Evolutionary conservation across 78 protist genomes (phyloP).

Genomic region (Dictyostelium brefeldianum): DNA sequence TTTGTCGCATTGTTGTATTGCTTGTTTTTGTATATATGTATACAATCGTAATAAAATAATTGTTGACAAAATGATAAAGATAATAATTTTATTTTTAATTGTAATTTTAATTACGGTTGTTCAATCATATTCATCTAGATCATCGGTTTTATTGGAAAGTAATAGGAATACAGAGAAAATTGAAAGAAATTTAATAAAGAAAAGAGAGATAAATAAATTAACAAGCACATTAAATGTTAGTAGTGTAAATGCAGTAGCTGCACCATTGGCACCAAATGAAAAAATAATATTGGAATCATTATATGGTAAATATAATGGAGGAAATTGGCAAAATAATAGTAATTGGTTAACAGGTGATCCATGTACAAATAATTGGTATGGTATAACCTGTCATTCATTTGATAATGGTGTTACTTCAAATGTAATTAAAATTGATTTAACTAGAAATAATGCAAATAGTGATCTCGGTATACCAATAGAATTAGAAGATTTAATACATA

Average conservation of each 20-base stretch:
- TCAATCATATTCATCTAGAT: too few relatives aligned
- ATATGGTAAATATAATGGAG: slow-evolving; percentile 14
- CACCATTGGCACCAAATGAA: neutral
- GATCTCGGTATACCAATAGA: neutral
- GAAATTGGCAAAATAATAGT: neutral
- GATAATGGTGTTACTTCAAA: neutral
- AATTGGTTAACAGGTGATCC: slow-evolving; percentile 61
- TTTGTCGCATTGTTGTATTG: too few relatives aligned
- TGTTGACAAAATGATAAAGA: too few relatives aligned
- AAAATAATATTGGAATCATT: neutral
- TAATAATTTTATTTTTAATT: too few relatives aligned
- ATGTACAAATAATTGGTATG: slow-evolving; percentile 56
- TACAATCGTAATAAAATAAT: too few relatives aligned
- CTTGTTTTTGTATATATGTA: too few relatives aligned
- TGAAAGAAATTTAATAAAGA: slow-evolving; percentile 55
- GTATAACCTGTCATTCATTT: slow-evolving; percentile 21
- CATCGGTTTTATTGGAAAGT: too few relatives aligned
- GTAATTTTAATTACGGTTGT: too few relatives aligned
- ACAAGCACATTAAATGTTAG: slow-evolving; percentile 26
- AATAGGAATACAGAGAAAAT: neutral
- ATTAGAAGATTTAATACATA: neutral
- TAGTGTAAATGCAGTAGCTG: neutral
- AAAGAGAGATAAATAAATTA: slow-evolving; percentile 14
- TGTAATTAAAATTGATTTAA: neutral
- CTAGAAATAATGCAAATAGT: neutral